Base-by-base conservation (phyloP, 2,329 filamentous ascomycete species). In the Pseudogymnoascus sp. region DNA sequence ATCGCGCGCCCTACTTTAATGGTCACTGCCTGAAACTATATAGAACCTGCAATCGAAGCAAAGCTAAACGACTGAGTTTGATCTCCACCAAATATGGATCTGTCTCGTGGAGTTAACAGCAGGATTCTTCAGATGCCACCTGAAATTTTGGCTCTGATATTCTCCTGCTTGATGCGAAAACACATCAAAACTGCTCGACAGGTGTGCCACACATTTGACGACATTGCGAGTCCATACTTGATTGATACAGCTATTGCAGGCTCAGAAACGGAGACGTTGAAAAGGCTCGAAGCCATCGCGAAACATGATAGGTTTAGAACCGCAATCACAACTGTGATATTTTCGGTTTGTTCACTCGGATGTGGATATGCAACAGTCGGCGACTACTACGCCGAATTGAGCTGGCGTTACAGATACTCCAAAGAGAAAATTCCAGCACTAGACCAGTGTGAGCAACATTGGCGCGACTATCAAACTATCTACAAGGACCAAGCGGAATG, bases 251-350 rank as follows among this genome's bases (percentile, higher is more conserved):
- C 8, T 44, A 61, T 61, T 41, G 59, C 38, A 44, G 35, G 59
- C 38, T 61, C 59, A 36, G 25, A 60, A 60, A 60, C 35, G 36
- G 59, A 60, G n/a, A 60, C 36, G n/a, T 21, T 60, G n/a, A 31
- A 60, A 42, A 60, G 59, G 29, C 29, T 60, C 35, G 59, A 60
- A 60, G 59, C 36, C 29, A 60, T 60, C 41, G 36, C 59, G 17
- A 12, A 9, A n/a, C 36, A 60, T 41, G 21, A 41, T 25, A 13
- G 38, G 13, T 41, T 60, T 39, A 21, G 9, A 17, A 27, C 12
- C 9, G 1, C 15, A 6, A 15, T 41, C 35, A 60, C n/a, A 60
- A 60, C 58, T 60, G 35, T 60, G 15, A 13, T 60, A 60, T 41
- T 60, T 39, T 60, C 59, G 35, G 59, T 41, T 41, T 60, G 59